Percentiles rank a stretch among this genome's conserved stretches.
These are phyloP conservation scores for Rheum nobile DNA, from an alignment of 148 eudicot species.

Conservation along the genomic window DNA sequence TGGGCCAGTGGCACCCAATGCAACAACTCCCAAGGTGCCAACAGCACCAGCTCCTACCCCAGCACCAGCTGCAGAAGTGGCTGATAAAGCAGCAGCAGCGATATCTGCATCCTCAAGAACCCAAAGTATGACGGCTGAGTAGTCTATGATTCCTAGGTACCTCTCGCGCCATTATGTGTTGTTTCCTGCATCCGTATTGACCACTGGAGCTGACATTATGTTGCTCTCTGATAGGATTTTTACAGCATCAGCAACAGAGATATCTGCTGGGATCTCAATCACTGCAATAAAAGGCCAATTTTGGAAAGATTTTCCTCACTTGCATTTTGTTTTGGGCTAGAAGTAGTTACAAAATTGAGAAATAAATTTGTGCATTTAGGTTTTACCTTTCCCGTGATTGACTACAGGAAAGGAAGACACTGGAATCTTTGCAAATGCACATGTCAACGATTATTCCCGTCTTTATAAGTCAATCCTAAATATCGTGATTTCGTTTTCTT, in stretches of 20 bases:
- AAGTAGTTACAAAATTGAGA: too few species aligned
- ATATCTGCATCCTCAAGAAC: conserved; percentile 75
- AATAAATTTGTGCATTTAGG: background rate
- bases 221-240: conserved; percentile 72
- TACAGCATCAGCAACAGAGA: conserved; percentile 54
- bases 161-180: conserved; percentile 56
- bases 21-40: conserved; percentile 64
- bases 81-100: conserved; percentile 74
- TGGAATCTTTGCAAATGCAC: conserved; percentile 58
- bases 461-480: background rate
- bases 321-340: background rate
- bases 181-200: conserved; percentile 34
- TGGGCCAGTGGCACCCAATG: conserved; percentile 78
- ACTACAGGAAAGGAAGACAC: conserved; percentile 82
- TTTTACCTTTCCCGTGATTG: conserved; percentile 80
- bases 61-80: conserved; percentile 71
- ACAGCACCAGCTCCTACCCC: conserved; percentile 90
- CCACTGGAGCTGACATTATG: conserved; percentile 81
- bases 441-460: conserved; percentile 33
- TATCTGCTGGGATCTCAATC: conserved; percentile 68
- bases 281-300: conserved; percentile 27
- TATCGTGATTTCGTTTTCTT: background rate
- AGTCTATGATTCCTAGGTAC: conserved; percentile 77
- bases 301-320: background rate
- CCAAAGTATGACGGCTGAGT: conserved; percentile 75